phyloP scores from a whole-genome alignment of 1,284 basidiomycete species.

The Tilletia walkeri region DNA sequence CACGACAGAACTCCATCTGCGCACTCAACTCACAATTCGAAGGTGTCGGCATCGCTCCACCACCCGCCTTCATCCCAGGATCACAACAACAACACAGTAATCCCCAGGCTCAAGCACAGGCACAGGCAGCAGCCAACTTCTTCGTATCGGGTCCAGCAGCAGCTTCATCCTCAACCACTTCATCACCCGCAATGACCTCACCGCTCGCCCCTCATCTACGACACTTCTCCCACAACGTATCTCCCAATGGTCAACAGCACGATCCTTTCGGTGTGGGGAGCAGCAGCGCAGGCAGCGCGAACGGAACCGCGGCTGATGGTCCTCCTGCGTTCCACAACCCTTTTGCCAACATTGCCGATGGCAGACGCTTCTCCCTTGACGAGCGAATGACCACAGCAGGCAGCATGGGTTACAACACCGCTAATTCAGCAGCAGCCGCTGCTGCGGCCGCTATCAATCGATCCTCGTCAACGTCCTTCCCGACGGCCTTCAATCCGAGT shows the following conservation, averaged over 20 bases:
- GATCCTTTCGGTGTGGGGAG: neutral
- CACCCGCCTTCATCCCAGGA: conserved; percentile 1
- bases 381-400: conserved; percentile 27
- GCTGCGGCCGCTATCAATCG: conserved; percentile 5
- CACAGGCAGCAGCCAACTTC: neutral
- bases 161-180: conserved; percentile 6
- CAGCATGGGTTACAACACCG: neutral
- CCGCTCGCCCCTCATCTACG: neutral
- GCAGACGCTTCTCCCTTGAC: conserved; percentile 36
- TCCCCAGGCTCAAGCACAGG: no score
- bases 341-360: conserved; percentile 20
- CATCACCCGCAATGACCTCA: conserved; percentile 1
- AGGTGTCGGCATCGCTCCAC: conserved; percentile 26
- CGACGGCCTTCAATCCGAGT: neutral
- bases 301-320: neutral
- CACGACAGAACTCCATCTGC: conserved; percentile 29
- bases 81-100: conserved; percentile 30
- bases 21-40: conserved; percentile 39
- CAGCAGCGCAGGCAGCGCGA: neutral
- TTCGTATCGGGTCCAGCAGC: conserved; percentile 29
- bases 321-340: neutral
- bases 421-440: conserved; percentile 21
- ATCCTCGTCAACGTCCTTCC: neutral
- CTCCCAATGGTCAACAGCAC: neutral
- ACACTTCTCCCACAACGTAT: neutral